Conservation (phyloP, 2,329 filamentous ascomycete genomes). For the Ascochyta pisi region DNA sequence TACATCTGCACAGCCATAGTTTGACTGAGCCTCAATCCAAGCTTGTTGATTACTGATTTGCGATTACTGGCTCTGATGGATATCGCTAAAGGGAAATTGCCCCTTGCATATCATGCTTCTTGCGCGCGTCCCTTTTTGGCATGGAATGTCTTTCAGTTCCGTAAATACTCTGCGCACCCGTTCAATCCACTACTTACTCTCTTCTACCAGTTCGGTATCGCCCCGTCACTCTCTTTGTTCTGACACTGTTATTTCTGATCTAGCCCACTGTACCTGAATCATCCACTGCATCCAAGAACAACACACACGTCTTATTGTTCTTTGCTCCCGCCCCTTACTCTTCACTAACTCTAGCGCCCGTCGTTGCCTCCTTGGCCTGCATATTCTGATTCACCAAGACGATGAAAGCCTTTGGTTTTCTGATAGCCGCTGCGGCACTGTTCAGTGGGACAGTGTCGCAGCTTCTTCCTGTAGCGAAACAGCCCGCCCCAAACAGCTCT, state of each 20-base stretch:
- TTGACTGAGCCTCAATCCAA: neutral
- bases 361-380: neutral
- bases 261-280: neutral
- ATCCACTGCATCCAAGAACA: neutral
- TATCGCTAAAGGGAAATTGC: neutral
- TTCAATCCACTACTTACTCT: neutral
- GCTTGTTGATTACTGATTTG: neutral
- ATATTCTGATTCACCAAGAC: neutral
- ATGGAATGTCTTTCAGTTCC: neutral
- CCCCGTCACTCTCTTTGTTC: neutral
- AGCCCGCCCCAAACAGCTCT: constrained; percentile 4
- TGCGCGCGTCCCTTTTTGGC: neutral
- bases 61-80: neutral
- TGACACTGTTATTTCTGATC: constrained; percentile 1
- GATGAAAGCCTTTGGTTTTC: constrained; percentile 28
- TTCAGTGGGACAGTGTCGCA: constrained; percentile 12
- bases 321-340: neutral
- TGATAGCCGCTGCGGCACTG: constrained; percentile 24
- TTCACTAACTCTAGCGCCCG: neutral
- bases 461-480: neutral
- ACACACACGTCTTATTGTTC: too few species aligned
- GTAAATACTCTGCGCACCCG: neutral
- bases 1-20: too few species aligned
- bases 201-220: neutral
- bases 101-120: constrained; percentile 8